Conservation (phyloP, 179 eudicot genomes). For the Spergularia azorica region DNA sequence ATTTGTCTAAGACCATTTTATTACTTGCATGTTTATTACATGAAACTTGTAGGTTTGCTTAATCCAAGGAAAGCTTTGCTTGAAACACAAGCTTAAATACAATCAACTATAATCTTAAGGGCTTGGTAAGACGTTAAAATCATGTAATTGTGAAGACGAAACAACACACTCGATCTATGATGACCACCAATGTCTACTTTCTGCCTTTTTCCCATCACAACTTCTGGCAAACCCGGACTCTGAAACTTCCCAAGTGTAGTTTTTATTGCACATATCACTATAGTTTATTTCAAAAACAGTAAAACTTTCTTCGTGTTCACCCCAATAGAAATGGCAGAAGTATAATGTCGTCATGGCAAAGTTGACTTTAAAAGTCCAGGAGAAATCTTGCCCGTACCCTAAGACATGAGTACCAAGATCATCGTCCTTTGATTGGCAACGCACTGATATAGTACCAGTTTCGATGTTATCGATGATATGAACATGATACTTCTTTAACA, state of each 20-base stretch:
- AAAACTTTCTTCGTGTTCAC: background rate
- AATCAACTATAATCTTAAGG: too few species aligned
- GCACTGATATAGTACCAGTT: background rate
- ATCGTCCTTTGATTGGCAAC: conserved; percentile 16
- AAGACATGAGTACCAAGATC: background rate
- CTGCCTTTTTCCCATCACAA: background rate
- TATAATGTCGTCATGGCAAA: background rate
- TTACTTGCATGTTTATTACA: too few species aligned
- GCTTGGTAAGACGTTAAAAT: too few species aligned
- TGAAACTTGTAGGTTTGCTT: too few species aligned
- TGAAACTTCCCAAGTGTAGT: background rate
- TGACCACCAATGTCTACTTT: background rate
- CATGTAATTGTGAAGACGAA: too few species aligned
- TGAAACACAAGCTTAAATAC: too few species aligned
- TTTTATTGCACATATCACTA: background rate
- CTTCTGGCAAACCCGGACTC: background rate
- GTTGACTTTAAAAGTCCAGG: background rate
- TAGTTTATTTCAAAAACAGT: background rate
- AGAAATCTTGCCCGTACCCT: background rate
- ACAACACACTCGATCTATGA: background rate
- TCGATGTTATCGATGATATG: background rate
- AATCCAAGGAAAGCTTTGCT: too few species aligned
- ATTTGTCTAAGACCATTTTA: too few species aligned
- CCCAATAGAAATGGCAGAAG: conserved; percentile 22
- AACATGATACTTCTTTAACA: background rate